Percentiles rank a stretch among this genome's conserved stretches.
Evolutionary conservation across 768 basidiomycete genomes (phyloP).

Genomic region (Mycena indigotica): DNA sequence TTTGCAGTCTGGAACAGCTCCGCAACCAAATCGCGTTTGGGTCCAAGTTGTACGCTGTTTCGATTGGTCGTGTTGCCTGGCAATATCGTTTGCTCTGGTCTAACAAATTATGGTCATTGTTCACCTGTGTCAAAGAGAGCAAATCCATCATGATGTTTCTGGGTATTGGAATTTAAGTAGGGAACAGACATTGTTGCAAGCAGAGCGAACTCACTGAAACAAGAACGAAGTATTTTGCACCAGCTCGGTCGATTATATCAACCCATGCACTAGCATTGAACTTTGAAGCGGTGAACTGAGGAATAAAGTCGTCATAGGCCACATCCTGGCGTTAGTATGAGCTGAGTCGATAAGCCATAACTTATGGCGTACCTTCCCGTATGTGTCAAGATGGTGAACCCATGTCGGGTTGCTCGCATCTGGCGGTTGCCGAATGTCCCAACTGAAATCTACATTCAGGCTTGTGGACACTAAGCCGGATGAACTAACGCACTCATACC

Average conservation of each 20-base stretch:
- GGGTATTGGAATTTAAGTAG: background rate
- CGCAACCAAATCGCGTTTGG: conserved; percentile 51
- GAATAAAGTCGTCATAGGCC: conserved; percentile 61
- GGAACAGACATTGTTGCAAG: background rate
- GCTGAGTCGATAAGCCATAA: background rate
- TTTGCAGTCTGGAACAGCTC: conserved; percentile 55
- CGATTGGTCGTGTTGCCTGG: conserved; percentile 50
- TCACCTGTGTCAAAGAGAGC: conserved; percentile 52
- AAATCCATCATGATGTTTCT: conserved; percentile 69
- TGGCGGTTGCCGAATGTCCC: conserved; percentile 40
- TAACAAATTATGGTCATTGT: background rate
- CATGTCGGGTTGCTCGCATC: conserved; percentile 43
- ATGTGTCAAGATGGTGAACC: conserved; percentile 51
- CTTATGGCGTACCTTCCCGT: conserved; percentile 37
- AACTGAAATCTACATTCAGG: conserved; percentile 28
- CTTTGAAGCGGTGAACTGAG: conserved; percentile 51
- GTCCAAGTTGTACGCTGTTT: conserved; percentile 50
- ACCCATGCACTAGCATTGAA: conserved; percentile 60
- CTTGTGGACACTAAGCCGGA: background rate
- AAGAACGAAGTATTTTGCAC: conserved; percentile 64
- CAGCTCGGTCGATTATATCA: conserved; percentile 54
- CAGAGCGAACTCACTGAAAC: conserved; percentile 41
- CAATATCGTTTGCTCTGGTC: background rate
- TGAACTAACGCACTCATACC: conserved; percentile 51
- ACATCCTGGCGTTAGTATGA: conserved; percentile 41